A percentile compares a stretch with the other conserved stretches of the same genome.
phyloP scores from a whole-genome alignment of 78 protist species.

The Dictyostelium intermedium region DNA sequence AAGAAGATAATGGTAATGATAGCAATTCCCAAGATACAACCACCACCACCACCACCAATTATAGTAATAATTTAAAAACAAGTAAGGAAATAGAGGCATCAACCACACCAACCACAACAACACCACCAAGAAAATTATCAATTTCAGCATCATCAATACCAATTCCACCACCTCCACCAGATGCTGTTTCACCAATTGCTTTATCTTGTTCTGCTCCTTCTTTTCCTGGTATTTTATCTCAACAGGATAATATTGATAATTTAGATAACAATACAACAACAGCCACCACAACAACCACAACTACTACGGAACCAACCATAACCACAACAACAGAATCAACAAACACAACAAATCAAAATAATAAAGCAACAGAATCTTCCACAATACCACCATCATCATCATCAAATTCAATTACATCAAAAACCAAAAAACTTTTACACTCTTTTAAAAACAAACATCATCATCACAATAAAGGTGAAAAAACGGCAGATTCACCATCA shows the following conservation, averaged over 20 bases:
- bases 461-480: neutral
- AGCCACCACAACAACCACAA: neutral
- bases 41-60: too few relatives aligned
- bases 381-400: neutral
- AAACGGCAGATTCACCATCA: neutral
- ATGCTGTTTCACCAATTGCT: constrained; percentile 48
- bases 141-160: constrained; percentile 71
- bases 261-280: neutral
- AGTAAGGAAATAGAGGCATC: neutral
- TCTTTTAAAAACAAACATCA: constrained; percentile 19
- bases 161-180: neutral
- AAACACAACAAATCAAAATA: neutral
- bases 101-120: constrained; percentile 4
- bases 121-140: constrained; percentile 60
- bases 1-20: neutral
- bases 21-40: neutral
- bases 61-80: neutral
- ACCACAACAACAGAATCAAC: neutral
- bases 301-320: neutral
- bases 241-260: neutral
- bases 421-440: neutral
- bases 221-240: constrained; percentile 21
- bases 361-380: constrained; percentile 1
- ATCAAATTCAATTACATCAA: neutral
- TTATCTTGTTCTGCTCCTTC: constrained; percentile 73